phyloP scores from a whole-genome alignment of 768 basidiomycete genomes.

The Galerina marginata region DNA sequence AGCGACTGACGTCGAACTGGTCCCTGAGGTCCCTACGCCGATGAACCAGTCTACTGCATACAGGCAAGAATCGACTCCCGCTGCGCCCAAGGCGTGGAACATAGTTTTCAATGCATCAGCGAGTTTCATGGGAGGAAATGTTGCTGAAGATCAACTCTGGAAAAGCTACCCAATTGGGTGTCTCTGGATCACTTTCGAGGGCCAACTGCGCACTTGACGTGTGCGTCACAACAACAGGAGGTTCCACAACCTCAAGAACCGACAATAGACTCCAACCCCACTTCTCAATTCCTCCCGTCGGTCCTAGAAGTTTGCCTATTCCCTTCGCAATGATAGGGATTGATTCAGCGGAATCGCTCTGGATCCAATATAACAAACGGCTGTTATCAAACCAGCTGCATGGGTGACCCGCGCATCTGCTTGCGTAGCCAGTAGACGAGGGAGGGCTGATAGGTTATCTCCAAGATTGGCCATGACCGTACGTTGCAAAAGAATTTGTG shows the following conservation, averaged over 20 bases:
- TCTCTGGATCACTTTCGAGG: slow-evolving; percentile 55
- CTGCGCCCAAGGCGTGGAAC: slow-evolving; percentile 74
- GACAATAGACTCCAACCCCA: slow-evolving; percentile 91
- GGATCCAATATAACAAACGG: slow-evolving; percentile 62
- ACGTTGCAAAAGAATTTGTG: slow-evolving; percentile 53
- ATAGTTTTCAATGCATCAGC: slow-evolving; percentile 66
- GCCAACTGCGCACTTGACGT: slow-evolving; percentile 57
- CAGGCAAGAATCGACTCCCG: slow-evolving; percentile 70
- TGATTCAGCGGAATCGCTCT: slow-evolving; percentile 24
- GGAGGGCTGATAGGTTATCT: slow-evolving; percentile 71
- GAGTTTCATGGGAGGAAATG: slow-evolving; percentile 54
- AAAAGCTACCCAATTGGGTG: slow-evolving; percentile 48
- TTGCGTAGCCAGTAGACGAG: slow-evolving; percentile 70
- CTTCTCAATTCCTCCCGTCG: slow-evolving; percentile 83
- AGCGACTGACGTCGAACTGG: slow-evolving; percentile 54
- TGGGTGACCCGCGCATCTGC: slow-evolving; percentile 80
- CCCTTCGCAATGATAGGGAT: slow-evolving; percentile 50
- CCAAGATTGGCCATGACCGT: slow-evolving; percentile 64
- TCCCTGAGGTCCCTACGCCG: slow-evolving; percentile 52
- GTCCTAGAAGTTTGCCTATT: slow-evolving; percentile 74
- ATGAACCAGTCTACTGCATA: slow-evolving; percentile 87
- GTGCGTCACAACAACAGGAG: slow-evolving; percentile 51
- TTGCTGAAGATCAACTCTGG: slow-evolving; percentile 66
- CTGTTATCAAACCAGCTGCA: slow-evolving; percentile 67
- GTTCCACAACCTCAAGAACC: slow-evolving; percentile 76